Base-by-base conservation (phyloP, 208 protist species). In the Trypanosoma cruzi region DNA sequence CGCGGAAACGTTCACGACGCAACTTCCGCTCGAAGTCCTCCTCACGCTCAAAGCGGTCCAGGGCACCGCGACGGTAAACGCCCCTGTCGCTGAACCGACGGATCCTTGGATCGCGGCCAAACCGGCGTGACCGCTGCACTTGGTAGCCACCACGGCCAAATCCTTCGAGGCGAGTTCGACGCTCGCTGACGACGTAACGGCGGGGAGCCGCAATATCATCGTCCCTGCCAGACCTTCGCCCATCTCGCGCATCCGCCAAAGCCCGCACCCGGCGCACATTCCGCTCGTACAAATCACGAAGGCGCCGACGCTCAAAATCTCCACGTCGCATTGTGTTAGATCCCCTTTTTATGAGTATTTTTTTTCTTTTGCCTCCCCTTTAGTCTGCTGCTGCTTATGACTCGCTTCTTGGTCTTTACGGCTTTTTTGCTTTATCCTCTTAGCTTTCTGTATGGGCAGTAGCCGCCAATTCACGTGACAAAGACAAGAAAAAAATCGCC, bases 201-300 rank as follows among this genome's bases (percentile, higher is more conserved):
- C 91, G 88, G 8, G 91, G 91, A 4, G 88, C 91, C 36, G 55
- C 48, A 34, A 68, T 54, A 48, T 86, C 80, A 44, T 88, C 84
- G 28, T 80, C 76, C 13, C 65, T 40, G 63, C 56, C 72, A 32
- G 54, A 66, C 64, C 88, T 75, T 50, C 84, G 82, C 44, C 82
- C 75, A 63, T 92, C 87, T 44, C 89, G 85, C 36, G 83, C 87
- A n/a, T 93, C 82, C 5, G 86, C 88, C 26, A 95, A 71, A 49
- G 80, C 84, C 2, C 77, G 78, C 20, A 93, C 86, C 54, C 89
- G 88, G 58, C 69, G 75, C 57, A 82, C 77, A 77, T 94, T 93
- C 52, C 86, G 84, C 26, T 96, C 87, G 67, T 96, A 94, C 20
- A 92, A 49, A 40, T 79, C 82, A 68, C 88, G 86, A 42, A 94